These are phyloP conservation scores for Psilocybe cyanescens DNA, from an alignment of 768 basidiomycete genomes.

Conservation along the genomic window DNA sequence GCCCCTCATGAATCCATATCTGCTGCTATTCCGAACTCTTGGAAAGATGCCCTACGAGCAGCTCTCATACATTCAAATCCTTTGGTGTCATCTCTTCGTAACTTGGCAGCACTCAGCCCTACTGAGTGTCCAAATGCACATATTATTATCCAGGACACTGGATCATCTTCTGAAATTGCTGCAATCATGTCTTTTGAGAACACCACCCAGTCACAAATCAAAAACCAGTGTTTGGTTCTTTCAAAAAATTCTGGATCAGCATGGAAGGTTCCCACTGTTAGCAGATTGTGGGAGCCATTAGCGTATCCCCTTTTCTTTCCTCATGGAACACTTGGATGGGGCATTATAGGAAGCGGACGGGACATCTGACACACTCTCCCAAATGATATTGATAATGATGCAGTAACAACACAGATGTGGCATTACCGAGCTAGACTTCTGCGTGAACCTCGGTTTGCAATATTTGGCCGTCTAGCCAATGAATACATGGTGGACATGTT, in stretches of 20 bases:
- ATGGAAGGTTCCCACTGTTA: slow-evolving; percentile 27
- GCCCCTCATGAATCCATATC: slow-evolving; percentile 8
- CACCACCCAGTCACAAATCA: slow-evolving; percentile 18
- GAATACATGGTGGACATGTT: slow-evolving; percentile 46
- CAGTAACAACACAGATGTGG: slow-evolving; percentile 33
- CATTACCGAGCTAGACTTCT: slow-evolving; percentile 35
- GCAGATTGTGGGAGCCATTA: slow-evolving; percentile 39
- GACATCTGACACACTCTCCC: background rate
- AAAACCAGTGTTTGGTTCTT: slow-evolving; percentile 21
- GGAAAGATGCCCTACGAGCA: slow-evolving; percentile 13
- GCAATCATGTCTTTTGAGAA: slow-evolving; percentile 22
- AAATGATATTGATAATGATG: slow-evolving; percentile 1
- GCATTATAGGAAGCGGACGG: background rate
- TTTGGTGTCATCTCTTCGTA: slow-evolving; percentile 9
- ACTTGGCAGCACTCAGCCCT: background rate
- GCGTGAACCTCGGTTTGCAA: slow-evolving; percentile 30
- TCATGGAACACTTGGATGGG: slow-evolving; percentile 38
- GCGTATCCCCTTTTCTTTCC: slow-evolving; percentile 41
- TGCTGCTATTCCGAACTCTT: slow-evolving; percentile 8
- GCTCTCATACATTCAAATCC: slow-evolving; percentile 20
- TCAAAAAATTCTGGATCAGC: background rate
- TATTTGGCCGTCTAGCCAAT: slow-evolving; percentile 35
- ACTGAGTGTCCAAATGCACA: background rate
- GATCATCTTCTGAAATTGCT: slow-evolving; percentile 28
- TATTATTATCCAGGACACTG: slow-evolving; percentile 25